phyloP scores from a whole-genome alignment of 768 basidiomycete species.

The Lyophyllum atratum region DNA sequence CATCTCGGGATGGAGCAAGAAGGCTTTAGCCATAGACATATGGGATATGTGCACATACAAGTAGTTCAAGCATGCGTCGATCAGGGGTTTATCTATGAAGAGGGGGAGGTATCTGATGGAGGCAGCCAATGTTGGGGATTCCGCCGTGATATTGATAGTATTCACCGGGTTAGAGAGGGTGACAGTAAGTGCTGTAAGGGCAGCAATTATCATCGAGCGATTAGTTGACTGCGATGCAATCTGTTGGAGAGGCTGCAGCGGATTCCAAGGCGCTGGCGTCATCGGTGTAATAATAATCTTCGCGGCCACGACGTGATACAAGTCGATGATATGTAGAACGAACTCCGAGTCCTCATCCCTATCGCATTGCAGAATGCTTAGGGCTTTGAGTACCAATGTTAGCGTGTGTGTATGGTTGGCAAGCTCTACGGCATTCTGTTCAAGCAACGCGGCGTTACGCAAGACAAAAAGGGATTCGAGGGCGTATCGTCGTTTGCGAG shows the following conservation, averaged over 20 bases:
- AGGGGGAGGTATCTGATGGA: conserved; percentile 76
- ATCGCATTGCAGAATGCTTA: conserved; percentile 60
- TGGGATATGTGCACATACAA: conserved; percentile 76
- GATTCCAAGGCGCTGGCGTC: conserved; percentile 39
- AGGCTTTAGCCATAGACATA: conserved; percentile 74
- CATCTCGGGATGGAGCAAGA: conserved; percentile 72
- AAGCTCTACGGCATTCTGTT: conserved; percentile 66
- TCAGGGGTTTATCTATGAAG: conserved; percentile 64
- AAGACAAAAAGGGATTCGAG: conserved; percentile 83
- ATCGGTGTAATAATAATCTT: conserved; percentile 38
- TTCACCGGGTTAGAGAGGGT: conserved; percentile 67
- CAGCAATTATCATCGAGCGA: conserved; percentile 72
- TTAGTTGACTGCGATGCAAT: conserved; percentile 64
- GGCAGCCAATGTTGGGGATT: conserved; percentile 61
- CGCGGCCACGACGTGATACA: conserved; percentile 64
- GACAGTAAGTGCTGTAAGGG: conserved; percentile 59
- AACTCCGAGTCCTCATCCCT: conserved; percentile 75
- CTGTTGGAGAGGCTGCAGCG: conserved; percentile 56
- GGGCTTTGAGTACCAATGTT: conserved; percentile 63
- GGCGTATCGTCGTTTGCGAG: conserved; percentile 70
- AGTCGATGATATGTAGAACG: conserved; percentile 68
- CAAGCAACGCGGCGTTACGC: conserved; percentile 79
- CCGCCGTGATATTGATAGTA: conserved; percentile 47
- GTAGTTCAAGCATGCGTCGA: conserved; percentile 74
- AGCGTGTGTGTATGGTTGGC: conserved; percentile 60